These are phyloP conservation scores for Globisporangium abappressorium DNA, from an alignment of 352 stramenopile genomes.

Conservation along the genomic window DNA sequence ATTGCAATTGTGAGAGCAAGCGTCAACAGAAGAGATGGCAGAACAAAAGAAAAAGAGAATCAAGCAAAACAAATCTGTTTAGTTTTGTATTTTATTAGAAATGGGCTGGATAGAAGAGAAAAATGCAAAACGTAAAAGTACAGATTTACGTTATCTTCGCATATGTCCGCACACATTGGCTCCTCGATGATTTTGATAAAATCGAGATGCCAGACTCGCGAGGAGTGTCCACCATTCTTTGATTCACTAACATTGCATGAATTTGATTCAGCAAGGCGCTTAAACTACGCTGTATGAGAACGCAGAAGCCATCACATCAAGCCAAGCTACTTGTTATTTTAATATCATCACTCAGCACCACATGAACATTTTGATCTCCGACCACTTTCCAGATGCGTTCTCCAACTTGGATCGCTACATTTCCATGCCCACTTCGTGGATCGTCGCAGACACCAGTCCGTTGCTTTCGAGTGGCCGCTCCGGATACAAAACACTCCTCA, in stretches of 20 bases:
- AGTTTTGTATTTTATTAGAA: not conserved
- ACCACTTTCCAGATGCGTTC: not conserved
- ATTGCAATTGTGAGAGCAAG: not conserved
- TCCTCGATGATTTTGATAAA: too few relatives aligned
- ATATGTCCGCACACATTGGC: too few relatives aligned
- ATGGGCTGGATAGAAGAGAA: not conserved
- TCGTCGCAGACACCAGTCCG: not conserved
- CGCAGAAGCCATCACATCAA: too few relatives aligned
- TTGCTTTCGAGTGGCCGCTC: not conserved
- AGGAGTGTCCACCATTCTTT: too few relatives aligned
- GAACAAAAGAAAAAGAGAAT: not conserved
- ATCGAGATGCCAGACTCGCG: too few relatives aligned
- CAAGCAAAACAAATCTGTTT: not conserved
- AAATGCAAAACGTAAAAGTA: not conserved
- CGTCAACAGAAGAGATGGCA: not conserved
- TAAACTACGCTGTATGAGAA: too few relatives aligned
- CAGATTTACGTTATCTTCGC: not conserved
- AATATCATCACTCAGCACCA: not conserved
- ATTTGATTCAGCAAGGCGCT: too few relatives aligned
- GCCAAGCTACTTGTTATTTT: too few relatives aligned
- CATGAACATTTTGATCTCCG: not conserved
- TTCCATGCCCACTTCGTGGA: not conserved
- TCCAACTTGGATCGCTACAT: not conserved
- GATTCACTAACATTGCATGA: too few relatives aligned
- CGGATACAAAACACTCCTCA: slow-evolving; percentile 1